phyloP scores from a whole-genome alignment of 306 rosid species.

The Macrotyloma uniflorum region DNA sequence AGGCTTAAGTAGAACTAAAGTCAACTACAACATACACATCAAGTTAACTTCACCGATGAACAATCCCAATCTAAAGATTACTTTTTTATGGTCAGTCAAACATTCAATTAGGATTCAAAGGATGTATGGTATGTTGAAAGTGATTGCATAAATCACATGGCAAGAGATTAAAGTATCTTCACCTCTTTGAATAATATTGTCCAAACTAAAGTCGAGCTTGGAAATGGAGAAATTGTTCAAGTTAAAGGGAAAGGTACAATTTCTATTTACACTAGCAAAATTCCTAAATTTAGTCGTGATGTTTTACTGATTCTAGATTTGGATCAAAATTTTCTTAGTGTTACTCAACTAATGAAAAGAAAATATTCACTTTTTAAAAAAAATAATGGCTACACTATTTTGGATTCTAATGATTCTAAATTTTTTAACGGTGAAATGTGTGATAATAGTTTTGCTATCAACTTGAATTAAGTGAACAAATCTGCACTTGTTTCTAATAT shows the following conservation, averaged over 20 bases:
- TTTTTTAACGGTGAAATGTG: not conserved
- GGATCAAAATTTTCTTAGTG: not conserved
- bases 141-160: not conserved
- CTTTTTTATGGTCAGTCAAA: not conserved
- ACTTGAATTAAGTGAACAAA: not conserved
- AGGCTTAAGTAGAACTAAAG: too few species aligned
- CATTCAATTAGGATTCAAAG: not conserved
- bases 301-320: not conserved
- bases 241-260: not conserved
- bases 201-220: not conserved
- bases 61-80: not conserved
- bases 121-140: not conserved
- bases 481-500: not conserved
- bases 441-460: too few species aligned
- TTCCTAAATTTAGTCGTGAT: not conserved
- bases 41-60: not conserved
- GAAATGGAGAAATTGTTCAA: not conserved
- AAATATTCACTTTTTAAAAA: too few species aligned
- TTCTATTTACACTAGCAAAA: too few species aligned
- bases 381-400: not conserved
- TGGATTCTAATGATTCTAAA: not conserved
- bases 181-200: not conserved
- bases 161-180: not conserved
- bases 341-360: not conserved
- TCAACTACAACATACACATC: not conserved